Base-by-base conservation (phyloP, 495 filamentous ascomycete species). In the Evernia prunastri region DNA sequence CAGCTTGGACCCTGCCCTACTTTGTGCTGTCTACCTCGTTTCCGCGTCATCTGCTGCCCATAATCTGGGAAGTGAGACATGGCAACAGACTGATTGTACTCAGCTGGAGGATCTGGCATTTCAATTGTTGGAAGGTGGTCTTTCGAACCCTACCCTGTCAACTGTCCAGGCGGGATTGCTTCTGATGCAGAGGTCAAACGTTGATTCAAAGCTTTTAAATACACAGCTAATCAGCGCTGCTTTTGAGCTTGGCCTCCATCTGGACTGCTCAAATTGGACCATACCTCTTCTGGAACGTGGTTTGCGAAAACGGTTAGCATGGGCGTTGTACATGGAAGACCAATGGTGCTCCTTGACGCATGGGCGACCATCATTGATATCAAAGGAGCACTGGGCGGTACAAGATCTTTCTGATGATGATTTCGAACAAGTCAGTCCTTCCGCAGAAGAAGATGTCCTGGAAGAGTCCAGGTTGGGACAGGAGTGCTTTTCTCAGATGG, bases 141-240 rank as follows among this genome's bases (percentile, higher is more conserved):
- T 96, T 75, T 86, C 88, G 62, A 80, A 87, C 66, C 90, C 94
- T 4, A 96, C 93, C 66, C 81, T 97, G n/a, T 92, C 93, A 20
- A 94, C 92, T 4, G 84, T 98, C 36, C 94, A 98, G 73, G 92
- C 91, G 5, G 94, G 93, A 13, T 77, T 98, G 56, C 75, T 98
- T 42, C 81, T 98, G 27, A 87, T 93, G 66, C 92, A 98, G 69
- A 84, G 91, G 47, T 91, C 92, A 23, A 89, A 92, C 54, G 82
- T 92, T 2, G 89, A 92, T 67, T 89, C 92, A 33, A 90, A 91
- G 78, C 87, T 89, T 3, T 78, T 95, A 63, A 97, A 92, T 20
- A 89, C 90, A 0, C 92, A 97, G 72, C 64, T 84, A 39, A 79
- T 82, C 62, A 80, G 79, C 15, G 78, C 78, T n/a, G 76, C 79